phyloP scores from a whole-genome alignment of 2,329 filamentous ascomycete species.

The Cladophialophora chaetospira region DNA sequence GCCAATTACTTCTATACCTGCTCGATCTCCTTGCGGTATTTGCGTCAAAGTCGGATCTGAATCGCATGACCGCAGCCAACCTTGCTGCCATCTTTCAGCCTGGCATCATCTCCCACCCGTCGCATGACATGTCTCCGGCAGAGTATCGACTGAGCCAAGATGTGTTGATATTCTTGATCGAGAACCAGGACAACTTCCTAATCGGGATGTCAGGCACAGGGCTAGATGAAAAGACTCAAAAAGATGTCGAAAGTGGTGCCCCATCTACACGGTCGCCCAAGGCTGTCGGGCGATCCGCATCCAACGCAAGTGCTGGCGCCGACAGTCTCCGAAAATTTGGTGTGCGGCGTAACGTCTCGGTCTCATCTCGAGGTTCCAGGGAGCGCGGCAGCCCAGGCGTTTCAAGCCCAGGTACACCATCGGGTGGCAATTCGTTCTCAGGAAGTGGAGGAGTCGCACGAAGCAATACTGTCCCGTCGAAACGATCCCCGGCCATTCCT shows the following conservation, averaged over 20 bases:
- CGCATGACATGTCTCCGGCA: slow-evolving; percentile 90
- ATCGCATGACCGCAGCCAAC: slow-evolving; percentile 95
- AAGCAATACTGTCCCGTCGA: slow-evolving; percentile 93
- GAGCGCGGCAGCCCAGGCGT: slow-evolving; percentile 64
- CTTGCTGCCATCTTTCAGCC: slow-evolving; percentile 97
- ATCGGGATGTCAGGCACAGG: slow-evolving; percentile 98
- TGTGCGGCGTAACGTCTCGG: slow-evolving; percentile 84
- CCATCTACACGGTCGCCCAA: slow-evolving; percentile 54
- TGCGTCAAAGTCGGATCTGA: slow-evolving; percentile 92
- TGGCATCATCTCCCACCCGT: slow-evolving; percentile 89
- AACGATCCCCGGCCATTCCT: slow-evolving; percentile 74
- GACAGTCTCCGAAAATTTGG: slow-evolving; percentile 81
- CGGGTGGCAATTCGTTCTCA: slow-evolving; percentile 47
- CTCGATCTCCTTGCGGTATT: slow-evolving; percentile 95
- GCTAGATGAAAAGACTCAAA: slow-evolving; percentile 78
- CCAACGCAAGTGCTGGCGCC: slow-evolving; percentile 83
- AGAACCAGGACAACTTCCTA: slow-evolving; percentile 97
- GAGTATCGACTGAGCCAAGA: slow-evolving; percentile 96
- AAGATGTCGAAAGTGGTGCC: slow-evolving; percentile 68
- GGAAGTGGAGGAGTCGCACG: slow-evolving; percentile 61
- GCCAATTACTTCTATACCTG: slow-evolving; percentile 92
- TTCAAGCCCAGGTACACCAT: slow-evolving; percentile 66
- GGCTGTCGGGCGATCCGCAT: slow-evolving; percentile 72
- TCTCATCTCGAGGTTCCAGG: slow-evolving; percentile 83
- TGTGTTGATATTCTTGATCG: slow-evolving; percentile 95